These are phyloP conservation scores for Rhododendron williamsianum DNA, from an alignment of 148 eudicot genomes.

Conservation along the genomic window DNA sequence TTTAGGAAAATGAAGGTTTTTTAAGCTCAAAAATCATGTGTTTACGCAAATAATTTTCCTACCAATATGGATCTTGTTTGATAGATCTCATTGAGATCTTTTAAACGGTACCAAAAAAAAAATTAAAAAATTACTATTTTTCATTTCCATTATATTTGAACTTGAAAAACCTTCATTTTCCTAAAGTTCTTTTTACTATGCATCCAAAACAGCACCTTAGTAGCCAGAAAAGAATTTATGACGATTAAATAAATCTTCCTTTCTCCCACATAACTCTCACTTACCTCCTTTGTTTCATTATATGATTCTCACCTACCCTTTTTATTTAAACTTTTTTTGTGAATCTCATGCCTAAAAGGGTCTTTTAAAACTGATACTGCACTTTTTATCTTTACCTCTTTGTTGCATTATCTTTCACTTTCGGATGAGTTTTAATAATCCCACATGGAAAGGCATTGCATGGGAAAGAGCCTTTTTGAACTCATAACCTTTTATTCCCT, in stretches of 20 bases:
- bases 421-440: background rate
- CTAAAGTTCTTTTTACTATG: no score
- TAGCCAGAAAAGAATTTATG: no score
- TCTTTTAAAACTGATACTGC: background rate
- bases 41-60: no score
- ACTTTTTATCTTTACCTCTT: background rate
- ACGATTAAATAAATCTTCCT: background rate
- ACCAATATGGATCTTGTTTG: no score
- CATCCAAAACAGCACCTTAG: no score
- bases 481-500: background rate
- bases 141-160: no score
- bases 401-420: background rate
- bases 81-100: no score
- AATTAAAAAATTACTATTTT: no score
- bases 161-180: no score
- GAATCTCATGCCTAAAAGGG: background rate
- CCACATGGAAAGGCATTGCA: background rate
- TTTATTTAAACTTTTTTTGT: background rate
- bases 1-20: no score
- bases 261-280: background rate
- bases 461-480: background rate
- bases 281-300: background rate
- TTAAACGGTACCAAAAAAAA: no score
- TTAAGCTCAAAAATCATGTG: no score
- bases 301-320: background rate